A percentile compares a stretch with the other conserved stretches of the same genome.
Evolutionary conservation across 2,329 filamentous ascomycete species (phyloP).

Genomic region (Penicillium aurantiogriseum): DNA sequence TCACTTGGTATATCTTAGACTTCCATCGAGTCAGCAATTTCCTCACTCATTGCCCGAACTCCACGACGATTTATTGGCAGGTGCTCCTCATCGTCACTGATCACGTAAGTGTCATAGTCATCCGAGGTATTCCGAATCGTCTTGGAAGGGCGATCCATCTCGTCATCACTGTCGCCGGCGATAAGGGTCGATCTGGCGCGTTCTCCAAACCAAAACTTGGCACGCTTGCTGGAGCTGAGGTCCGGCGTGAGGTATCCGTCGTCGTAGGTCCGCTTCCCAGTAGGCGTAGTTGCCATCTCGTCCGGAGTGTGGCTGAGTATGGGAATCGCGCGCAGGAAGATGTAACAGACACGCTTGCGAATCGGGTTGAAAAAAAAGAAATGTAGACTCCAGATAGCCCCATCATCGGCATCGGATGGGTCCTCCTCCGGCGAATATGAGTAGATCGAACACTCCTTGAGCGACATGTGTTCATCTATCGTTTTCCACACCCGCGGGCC

Average conservation of each 20-base stretch:
- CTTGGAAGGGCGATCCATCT: constrained; percentile 36
- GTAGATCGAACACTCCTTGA: constrained; percentile 86
- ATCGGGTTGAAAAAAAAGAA: constrained; percentile 98
- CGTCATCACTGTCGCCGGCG: constrained; percentile 45
- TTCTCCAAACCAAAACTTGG: constrained; percentile 83
- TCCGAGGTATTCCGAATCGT: constrained; percentile 33
- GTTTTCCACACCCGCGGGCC: constrained; percentile 87
- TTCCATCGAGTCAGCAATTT: constrained; percentile 54
- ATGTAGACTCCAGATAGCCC: constrained; percentile 90
- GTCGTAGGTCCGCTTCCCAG: constrained; percentile 48
- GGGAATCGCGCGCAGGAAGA: constrained; percentile 85
- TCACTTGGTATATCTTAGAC: constrained; percentile 35
- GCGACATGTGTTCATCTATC: constrained; percentile 90
- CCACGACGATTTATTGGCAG: constrained; percentile 43
- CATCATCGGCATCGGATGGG: constrained; percentile 89
- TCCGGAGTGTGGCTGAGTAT: constrained; percentile 66
- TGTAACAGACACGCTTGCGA: constrained; percentile 87
- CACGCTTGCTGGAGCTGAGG: constrained; percentile 71
- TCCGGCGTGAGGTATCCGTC: constrained; percentile 52
- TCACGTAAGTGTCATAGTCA: constrained; percentile 44
- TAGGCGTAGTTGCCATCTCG: constrained; percentile 42
- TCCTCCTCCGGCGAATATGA: constrained; percentile 86
- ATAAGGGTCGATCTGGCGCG: constrained; percentile 47
- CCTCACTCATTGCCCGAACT: constrained; percentile 54
- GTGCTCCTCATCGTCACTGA: constrained; percentile 46